Conservation (phyloP, 495 filamentous ascomycete species). For the Friedmanniomyces simplex region DNA sequence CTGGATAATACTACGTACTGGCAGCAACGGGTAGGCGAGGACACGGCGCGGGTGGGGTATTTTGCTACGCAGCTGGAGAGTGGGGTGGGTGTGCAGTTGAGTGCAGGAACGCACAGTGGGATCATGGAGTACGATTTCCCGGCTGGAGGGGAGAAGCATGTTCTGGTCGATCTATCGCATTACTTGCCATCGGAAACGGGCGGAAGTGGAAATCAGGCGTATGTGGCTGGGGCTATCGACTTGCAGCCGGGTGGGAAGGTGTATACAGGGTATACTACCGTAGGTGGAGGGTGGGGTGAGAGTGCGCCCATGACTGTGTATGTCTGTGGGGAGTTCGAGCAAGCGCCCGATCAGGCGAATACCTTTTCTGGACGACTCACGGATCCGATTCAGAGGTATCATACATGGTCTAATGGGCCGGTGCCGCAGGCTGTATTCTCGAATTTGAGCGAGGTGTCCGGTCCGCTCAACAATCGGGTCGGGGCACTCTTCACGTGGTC, state of each 20-base stretch:
- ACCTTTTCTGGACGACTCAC: slow-evolving; percentile 28
- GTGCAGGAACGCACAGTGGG: slow-evolving; percentile 23
- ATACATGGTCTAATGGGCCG: slow-evolving; percentile 10
- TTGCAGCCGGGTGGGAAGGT: slow-evolving; percentile 18
- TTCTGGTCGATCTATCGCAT: slow-evolving; percentile 29
- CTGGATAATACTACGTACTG: slow-evolving; percentile 31
- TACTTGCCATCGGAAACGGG: slow-evolving; percentile 26
- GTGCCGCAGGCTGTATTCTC: slow-evolving; percentile 23
- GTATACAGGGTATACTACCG: slow-evolving; percentile 26
- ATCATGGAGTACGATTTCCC: slow-evolving; percentile 27
- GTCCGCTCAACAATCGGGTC: slow-evolving; percentile 23
- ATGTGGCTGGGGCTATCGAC: slow-evolving; percentile 24
- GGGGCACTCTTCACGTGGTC: slow-evolving; percentile 31
- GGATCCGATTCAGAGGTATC: slow-evolving; percentile 22
- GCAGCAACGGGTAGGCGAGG: slow-evolving; percentile 24
- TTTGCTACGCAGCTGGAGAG: slow-evolving; percentile 25
- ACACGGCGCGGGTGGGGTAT: slow-evolving; percentile 28
- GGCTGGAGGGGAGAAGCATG: slow-evolving; percentile 18
- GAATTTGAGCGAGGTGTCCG: slow-evolving; percentile 21
- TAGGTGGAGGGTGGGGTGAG: slow-evolving; percentile 24
- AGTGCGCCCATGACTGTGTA: slow-evolving; percentile 26
- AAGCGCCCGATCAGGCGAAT: slow-evolving; percentile 18
- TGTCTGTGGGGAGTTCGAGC: slow-evolving; percentile 31
- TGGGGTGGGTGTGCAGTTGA: slow-evolving; percentile 25
- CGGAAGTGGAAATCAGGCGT: slow-evolving; percentile 25